Evolutionary conservation across 1,284 basidiomycete genomes (phyloP).

Genomic region (Malassezia furfur): DNA sequence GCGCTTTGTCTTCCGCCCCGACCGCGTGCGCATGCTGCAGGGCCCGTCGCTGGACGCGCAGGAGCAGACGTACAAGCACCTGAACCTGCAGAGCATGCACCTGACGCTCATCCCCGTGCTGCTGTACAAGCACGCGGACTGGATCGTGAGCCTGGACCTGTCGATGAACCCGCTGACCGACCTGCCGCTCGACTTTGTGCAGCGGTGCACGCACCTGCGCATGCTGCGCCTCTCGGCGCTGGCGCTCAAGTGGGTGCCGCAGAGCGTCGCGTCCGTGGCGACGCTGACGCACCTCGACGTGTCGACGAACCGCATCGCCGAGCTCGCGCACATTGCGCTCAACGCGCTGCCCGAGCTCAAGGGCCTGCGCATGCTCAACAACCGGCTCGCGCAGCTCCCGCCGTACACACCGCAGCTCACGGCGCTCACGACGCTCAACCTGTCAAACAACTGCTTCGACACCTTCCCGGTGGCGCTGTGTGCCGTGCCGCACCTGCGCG

Average conservation of each 20-base stretch:
- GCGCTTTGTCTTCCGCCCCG: slow-evolving; percentile 64
- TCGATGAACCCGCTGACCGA: slow-evolving; percentile 93
- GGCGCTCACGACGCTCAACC: slow-evolving; percentile 70
- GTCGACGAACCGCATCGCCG: slow-evolving; percentile 82
- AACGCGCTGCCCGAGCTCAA: slow-evolving; percentile 66
- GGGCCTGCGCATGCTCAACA: slow-evolving; percentile 77
- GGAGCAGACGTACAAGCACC: slow-evolving; percentile 58
- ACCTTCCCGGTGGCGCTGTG: slow-evolving; percentile 69
- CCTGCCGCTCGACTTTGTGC: slow-evolving; percentile 90
- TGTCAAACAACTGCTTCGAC: slow-evolving; percentile 93
- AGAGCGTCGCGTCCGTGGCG: slow-evolving; percentile 65
- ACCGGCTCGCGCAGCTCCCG: slow-evolving; percentile 77
- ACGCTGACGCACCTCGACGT: slow-evolving; percentile 77
- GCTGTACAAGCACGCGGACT: slow-evolving; percentile 75
- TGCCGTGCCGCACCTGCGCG: slow-evolving; percentile 63
- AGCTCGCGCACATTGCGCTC: slow-evolving; percentile 75
- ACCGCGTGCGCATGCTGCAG: slow-evolving; percentile 55
- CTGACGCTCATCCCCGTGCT: slow-evolving; percentile 83
- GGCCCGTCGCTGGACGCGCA: slow-evolving; percentile 34
- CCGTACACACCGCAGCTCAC: slow-evolving; percentile 70
- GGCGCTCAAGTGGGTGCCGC: slow-evolving; percentile 87
- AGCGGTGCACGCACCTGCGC: slow-evolving; percentile 71
- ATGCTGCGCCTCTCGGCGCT: slow-evolving; percentile 84
- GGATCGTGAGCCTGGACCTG: slow-evolving; percentile 76
- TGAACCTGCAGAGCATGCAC: slow-evolving; percentile 74